Evolutionary conservation across 805 yeast species (phyloP).

Genomic region (Saccharomycopsis fermentans): DNA sequence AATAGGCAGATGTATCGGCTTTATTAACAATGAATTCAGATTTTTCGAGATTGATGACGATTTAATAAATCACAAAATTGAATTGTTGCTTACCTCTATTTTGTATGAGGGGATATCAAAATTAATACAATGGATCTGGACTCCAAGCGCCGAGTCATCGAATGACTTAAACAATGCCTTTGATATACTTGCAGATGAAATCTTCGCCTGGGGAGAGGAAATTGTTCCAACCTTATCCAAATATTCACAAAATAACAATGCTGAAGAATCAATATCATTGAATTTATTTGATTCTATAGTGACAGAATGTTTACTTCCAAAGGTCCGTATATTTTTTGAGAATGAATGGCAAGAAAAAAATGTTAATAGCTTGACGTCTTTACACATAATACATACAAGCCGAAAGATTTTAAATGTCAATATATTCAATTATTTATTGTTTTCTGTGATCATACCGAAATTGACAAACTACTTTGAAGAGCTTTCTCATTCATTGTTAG

Average conservation of each 20-base stretch:
- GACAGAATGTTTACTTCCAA: constrained; percentile 3
- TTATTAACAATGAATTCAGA: background rate
- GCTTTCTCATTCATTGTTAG: background rate
- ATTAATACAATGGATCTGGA: background rate
- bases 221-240: background rate
- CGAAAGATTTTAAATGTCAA: background rate
- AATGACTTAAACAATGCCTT: background rate
- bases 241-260: background rate
- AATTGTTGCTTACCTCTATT: background rate
- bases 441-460: background rate
- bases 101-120: background rate
- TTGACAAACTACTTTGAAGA: background rate
- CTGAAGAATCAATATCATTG: constrained; percentile 20
- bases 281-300: constrained; percentile 17
- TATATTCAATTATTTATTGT: background rate
- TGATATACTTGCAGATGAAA: background rate
- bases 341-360: constrained; percentile 17
- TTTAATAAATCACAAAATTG: background rate
- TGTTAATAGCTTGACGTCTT: background rate
- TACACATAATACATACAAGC: background rate
- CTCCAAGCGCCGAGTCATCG: no score
- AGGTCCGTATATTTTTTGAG: constrained; percentile 2
- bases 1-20: background rate
- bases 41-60: background rate
- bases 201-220: background rate